Conservation (phyloP, 2,329 filamentous ascomycete species). For the Colletotrichum spinosum region DNA sequence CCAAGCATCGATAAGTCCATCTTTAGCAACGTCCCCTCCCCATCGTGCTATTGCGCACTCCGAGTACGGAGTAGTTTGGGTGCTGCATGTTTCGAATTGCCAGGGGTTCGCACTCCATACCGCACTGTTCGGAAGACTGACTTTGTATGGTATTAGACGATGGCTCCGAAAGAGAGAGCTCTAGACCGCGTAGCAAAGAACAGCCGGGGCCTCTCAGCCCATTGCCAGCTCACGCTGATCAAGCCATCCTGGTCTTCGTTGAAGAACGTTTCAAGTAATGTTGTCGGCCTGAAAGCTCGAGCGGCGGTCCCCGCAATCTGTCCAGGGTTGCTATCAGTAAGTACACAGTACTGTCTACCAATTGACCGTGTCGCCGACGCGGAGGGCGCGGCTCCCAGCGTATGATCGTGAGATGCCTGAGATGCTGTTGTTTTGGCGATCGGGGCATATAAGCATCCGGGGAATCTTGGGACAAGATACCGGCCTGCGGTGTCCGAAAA, state of each 20-base stretch:
- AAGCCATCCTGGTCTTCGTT: conserved; percentile 25
- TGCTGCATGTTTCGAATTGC: conserved; percentile 33
- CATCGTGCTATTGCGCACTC: conserved; percentile 9
- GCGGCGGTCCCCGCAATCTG: conserved; percentile 26
- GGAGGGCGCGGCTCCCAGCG: conserved; percentile 5
- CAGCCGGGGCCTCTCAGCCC: conserved; percentile 3
- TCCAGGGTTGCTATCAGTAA: background rate
- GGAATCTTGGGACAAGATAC: background rate
- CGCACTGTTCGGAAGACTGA: too few species aligned
- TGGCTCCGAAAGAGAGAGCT: conserved; percentile 6
- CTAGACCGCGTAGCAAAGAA: conserved; percentile 4
- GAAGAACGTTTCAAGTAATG: conserved; percentile 26
- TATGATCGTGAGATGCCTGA: background rate
- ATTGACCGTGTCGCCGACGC: background rate
- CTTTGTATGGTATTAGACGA: background rate
- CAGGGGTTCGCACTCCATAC: conserved; percentile 23
- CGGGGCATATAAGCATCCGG: too few species aligned
- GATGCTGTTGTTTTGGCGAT: too few species aligned
- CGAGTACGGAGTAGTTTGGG: background rate
- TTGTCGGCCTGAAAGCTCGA: conserved; percentile 23
- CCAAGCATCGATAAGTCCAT: conserved; percentile 36
- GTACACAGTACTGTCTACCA: background rate
- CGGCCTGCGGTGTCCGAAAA: background rate
- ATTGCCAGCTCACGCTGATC: conserved; percentile 12
- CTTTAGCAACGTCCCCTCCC: conserved; percentile 27